Percentiles rank a stretch among this genome's conserved stretches.
Conservation (phyloP, 371 early-diverging fungal species). For the Amoeboaphelidium protococcarum region DNA sequence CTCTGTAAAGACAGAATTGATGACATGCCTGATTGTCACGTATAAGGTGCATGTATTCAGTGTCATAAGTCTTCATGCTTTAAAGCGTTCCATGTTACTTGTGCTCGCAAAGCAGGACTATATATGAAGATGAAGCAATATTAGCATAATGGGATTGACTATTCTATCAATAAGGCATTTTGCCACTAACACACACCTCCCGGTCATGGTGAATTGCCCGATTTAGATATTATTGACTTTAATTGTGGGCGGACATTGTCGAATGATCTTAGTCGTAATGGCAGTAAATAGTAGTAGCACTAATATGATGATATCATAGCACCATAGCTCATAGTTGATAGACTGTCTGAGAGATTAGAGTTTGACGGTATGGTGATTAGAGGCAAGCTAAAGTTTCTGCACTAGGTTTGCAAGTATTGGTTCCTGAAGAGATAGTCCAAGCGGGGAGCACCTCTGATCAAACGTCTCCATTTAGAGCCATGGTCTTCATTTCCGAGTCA, state of each 20-base stretch:
- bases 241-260: too few species aligned
- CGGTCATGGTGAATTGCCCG: too few species aligned
- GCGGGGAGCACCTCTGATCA: slow-evolving; percentile 71
- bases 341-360: neutral
- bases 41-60: slow-evolving; percentile 93
- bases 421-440: slow-evolving; percentile 59
- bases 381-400: neutral
- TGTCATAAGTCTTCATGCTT: slow-evolving; percentile 70
- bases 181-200: slow-evolving; percentile 71
- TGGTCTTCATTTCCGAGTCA: neutral
- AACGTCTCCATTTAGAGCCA: slow-evolving; percentile 67
- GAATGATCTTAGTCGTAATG: too few species aligned
- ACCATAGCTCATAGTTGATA: neutral
- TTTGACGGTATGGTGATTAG: neutral
- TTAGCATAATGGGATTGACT: slow-evolving; percentile 13
- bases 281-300: too few species aligned
- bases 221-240: too few species aligned
- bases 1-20: slow-evolving; percentile 46
- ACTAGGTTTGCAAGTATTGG: slow-evolving; percentile 64
- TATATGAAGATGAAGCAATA: slow-evolving; percentile 54
- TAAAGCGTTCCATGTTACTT: slow-evolving; percentile 76
- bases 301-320: too few species aligned
- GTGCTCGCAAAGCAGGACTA: slow-evolving; percentile 58
- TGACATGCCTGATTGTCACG: too few species aligned
- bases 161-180: slow-evolving; percentile 27